Percentiles rank a stretch among this genome's conserved stretches.
These are phyloP conservation scores for Sergeia podlipaevii DNA, from an alignment of 208 protist genomes.

Conservation along the genomic window DNA sequence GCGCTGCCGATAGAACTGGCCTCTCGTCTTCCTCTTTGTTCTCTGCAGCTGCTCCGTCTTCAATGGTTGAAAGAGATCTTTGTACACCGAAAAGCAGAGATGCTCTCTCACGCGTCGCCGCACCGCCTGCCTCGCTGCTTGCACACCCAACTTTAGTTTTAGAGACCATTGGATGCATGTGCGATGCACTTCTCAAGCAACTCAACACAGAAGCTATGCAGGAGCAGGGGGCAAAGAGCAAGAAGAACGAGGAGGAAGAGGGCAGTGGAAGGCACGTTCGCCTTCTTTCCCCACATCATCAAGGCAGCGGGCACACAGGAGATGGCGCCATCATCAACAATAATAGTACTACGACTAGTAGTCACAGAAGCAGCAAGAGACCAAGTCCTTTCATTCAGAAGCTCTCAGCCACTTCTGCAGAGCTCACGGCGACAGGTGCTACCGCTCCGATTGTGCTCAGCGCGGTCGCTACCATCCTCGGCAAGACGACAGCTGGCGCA, in stretches of 20 bases:
- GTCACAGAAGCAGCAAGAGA: too few relatives aligned
- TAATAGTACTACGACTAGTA: too few relatives aligned
- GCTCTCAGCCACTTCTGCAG: too few relatives aligned
- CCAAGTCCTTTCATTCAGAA: too few relatives aligned
- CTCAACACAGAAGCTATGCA: not conserved
- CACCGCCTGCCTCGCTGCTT: not conserved
- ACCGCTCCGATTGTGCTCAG: slow-evolving; percentile 17
- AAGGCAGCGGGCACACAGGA: too few relatives aligned
- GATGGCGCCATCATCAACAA: too few relatives aligned
- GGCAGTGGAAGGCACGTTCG: too few relatives aligned
- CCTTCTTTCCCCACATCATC: too few relatives aligned
- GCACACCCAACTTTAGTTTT: not conserved
- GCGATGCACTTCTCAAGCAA: slow-evolving; percentile 1
- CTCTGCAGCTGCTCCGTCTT: not conserved
- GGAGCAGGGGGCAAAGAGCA: not conserved
- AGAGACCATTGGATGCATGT: not conserved
- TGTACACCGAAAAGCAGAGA: too few relatives aligned
- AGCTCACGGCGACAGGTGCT: slow-evolving; percentile 16
- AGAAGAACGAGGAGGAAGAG: too few relatives aligned
- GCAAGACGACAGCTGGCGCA: slow-evolving; percentile 17
- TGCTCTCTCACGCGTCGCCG: not conserved
- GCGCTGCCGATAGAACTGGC: not conserved
- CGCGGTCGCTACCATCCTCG: slow-evolving; percentile 18
- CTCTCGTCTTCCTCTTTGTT: not conserved
- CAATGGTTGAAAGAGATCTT: not conserved